Base-by-base conservation (phyloP, 495 filamentous ascomycete species). In the Aspergillus funiculosus region DNA sequence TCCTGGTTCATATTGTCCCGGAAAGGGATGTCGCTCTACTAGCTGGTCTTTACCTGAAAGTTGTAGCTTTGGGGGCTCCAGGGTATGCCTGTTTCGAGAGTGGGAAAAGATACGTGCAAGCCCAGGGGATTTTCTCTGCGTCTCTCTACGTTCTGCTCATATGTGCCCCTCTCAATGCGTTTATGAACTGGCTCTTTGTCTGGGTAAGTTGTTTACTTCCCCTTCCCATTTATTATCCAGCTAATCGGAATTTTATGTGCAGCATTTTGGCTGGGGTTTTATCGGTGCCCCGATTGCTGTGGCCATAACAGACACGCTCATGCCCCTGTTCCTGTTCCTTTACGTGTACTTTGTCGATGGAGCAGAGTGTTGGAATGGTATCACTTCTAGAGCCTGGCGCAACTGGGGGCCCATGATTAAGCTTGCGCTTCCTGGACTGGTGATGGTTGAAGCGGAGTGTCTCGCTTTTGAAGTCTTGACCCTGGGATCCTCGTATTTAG, bases 391-490 rank as follows among this genome's bases (percentile, higher is more conserved):
- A 18, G 86, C 85, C 5, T 74, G 92, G 35, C 67, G 70, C 14
- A 94, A 94, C 61, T 95, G 89, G 89, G 76, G 78, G 4, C 86
- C 85, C 1, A 92, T 94, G 89, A 76, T 96, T 56, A 71, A 77
- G 39, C 81, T 96, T 11, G 87, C 89, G 0, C 62, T 95, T 13
- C 89, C 84, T 0, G 90, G 90, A 3, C 78, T 95, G 58, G 64
- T 94, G 30, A 95, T 95, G 87, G 85, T 97, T 1, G 83, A 92
- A 60, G 89, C 90, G 5, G 91, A 95, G 59, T 91, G 80, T 63
- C 75, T 94, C 4, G 87, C 87, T 13, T 90, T 92, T 53, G 87
- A 90, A 57, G 74, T 90, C 28, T 62, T 92, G 32, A 90, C 86
- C 0, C 70, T 92, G 9, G 77, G 79, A 5, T 77, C 83, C 0